Percentiles rank a stretch among this genome's conserved stretches.
Evolutionary conservation across 345 rosid species (phyloP).

Genomic region (Eutrema yunnanense): DNA sequence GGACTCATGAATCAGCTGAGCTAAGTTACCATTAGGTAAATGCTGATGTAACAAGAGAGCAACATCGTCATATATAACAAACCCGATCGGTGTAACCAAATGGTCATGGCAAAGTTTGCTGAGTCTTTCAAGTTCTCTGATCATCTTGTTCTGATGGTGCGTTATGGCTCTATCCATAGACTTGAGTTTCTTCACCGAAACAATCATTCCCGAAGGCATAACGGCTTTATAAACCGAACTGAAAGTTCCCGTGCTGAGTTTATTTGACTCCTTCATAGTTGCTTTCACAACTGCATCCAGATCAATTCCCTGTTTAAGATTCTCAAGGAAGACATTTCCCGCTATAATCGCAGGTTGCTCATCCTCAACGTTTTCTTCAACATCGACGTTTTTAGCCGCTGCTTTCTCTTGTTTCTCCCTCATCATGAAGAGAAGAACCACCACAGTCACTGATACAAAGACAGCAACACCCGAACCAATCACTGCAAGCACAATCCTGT

Average conservation of each 20-base stretch:
- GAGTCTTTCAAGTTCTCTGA: conserved; percentile 89
- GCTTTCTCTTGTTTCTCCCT: conserved; percentile 94
- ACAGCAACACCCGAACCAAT: conserved; percentile 91
- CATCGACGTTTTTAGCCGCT: conserved; percentile 40
- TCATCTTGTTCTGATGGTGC: conserved; percentile 90
- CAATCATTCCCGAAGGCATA: conserved; percentile 90
- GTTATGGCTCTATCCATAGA: conserved; percentile 82
- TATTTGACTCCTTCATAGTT: conserved; percentile 76
- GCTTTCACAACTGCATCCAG: conserved; percentile 82
- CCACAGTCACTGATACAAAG: conserved; percentile 70
- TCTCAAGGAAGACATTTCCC: conserved; percentile 75
- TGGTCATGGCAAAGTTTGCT: conserved; percentile 94
- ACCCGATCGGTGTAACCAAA: conserved; percentile 76
- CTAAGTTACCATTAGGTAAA: conserved; percentile 72
- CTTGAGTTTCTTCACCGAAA: conserved; percentile 76
- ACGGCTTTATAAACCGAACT: conserved; percentile 81
- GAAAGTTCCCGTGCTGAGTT: conserved; percentile 77
- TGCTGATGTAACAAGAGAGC: conserved; percentile 85
- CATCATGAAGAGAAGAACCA: conserved; percentile 87
- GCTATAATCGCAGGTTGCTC: conserved; percentile 63
- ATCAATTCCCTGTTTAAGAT: conserved; percentile 86
- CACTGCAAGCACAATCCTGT: conserved; percentile 72
- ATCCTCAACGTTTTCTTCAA: conserved; percentile 40
- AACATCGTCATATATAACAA: conserved; percentile 82
- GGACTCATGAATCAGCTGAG: conserved; percentile 75